Evolutionary conservation across 1,284 basidiomycete genomes (phyloP).

Genomic region (Puccinia brachypodii): DNA sequence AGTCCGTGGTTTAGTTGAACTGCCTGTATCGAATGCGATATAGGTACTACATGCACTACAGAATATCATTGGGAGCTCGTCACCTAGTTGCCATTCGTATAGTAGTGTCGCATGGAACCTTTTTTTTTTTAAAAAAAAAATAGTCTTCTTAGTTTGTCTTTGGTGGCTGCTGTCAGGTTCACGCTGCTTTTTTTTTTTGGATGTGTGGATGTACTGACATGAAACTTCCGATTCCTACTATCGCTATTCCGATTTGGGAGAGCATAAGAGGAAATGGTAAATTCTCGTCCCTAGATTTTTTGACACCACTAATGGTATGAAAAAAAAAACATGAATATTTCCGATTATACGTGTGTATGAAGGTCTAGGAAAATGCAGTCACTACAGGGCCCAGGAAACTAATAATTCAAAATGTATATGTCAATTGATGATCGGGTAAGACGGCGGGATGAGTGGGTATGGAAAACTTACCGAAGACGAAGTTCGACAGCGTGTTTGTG

Average conservation of each 20-base stretch:
- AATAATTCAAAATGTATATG: background rate
- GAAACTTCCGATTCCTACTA: constrained; percentile 46
- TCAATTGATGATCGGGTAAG: background rate
- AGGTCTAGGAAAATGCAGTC: background rate
- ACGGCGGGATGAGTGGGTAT: background rate
- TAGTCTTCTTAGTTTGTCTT: too few species aligned
- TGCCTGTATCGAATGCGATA: constrained; percentile 53
- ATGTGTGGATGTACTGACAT: constrained; percentile 17
- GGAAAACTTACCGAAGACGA: constrained; percentile 58
- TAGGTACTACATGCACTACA: constrained; percentile 53
- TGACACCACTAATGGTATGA: constrained; percentile 29
- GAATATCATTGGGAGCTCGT: constrained; percentile 58
- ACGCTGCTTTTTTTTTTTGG: too few species aligned
- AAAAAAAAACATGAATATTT: background rate
- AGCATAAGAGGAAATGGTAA: constrained; percentile 37
- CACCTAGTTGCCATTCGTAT: constrained; percentile 55
- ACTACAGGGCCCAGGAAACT: constrained; percentile 21
- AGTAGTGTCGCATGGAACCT: constrained; percentile 56
- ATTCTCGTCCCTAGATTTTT: constrained; percentile 30
- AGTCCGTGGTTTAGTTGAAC: constrained; percentile 48
- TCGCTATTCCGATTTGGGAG: constrained; percentile 41
- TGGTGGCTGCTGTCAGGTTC: too few species aligned
- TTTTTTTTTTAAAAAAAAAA: too few species aligned
- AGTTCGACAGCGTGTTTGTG: constrained; percentile 59
- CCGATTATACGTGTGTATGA: too few species aligned